These are phyloP conservation scores for Myriosclerotinia scirpicola DNA, from an alignment of 2,329 filamentous ascomycete species.

Conservation along the genomic window DNA sequence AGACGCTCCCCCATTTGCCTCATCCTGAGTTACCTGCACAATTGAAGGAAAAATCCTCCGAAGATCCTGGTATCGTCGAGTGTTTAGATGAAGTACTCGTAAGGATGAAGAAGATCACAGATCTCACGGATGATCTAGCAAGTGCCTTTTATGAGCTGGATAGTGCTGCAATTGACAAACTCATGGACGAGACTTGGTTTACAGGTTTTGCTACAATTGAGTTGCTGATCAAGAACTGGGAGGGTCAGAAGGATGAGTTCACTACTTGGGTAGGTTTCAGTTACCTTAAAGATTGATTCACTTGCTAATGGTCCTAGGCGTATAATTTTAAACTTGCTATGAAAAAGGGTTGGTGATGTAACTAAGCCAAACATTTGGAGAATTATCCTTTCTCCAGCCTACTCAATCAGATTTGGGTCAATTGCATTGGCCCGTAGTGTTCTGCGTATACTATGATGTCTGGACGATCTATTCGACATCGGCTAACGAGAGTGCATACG, in stretches of 20 bases:
- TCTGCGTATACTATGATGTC: background rate
- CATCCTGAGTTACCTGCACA: slow-evolving; percentile 42
- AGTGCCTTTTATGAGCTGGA: slow-evolving; percentile 71
- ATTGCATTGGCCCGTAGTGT: background rate
- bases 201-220: slow-evolving; percentile 58
- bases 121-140: slow-evolving; percentile 69
- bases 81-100: slow-evolving; percentile 58
- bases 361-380: too few species aligned
- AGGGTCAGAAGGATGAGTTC: slow-evolving; percentile 70
- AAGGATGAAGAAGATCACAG: slow-evolving; percentile 60
- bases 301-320: slow-evolving; percentile 31
- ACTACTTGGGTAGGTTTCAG: slow-evolving; percentile 60
- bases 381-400: background rate
- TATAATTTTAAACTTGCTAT: slow-evolving; percentile 37
- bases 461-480: background rate
- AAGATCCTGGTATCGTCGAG: slow-evolving; percentile 32
- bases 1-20: slow-evolving; percentile 52
- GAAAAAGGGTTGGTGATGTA: slow-evolving; percentile 31
- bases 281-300: background rate
- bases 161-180: slow-evolving; percentile 55
- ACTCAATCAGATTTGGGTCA: too few species aligned
- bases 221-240: slow-evolving; percentile 60
- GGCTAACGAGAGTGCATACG: background rate
- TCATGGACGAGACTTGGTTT: slow-evolving; percentile 59
- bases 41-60: slow-evolving; percentile 26